Evolutionary conservation across 495 filamentous ascomycete genomes (phyloP), one percentile per base, ranked within the genome.

Genomic region (Chaetomium cochliodes): DNA sequence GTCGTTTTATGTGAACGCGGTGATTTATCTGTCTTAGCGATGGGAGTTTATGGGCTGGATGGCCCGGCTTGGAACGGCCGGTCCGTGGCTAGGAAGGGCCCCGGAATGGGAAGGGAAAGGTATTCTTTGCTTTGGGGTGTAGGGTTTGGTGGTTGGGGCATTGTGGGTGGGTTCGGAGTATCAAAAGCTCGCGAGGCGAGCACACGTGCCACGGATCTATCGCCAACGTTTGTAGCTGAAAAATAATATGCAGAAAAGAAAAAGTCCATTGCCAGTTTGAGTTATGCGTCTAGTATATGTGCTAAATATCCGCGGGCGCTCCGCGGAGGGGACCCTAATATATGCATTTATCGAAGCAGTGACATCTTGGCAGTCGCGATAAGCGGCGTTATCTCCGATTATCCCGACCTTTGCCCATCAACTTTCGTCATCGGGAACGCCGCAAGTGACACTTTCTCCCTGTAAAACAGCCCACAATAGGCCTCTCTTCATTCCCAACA

Each of bases 371-470:
- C 26, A 8, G 37, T 53, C 8, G 49, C 60, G 60, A 62, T 62
- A 62, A 62, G 47, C 8, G 3, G 11, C 16, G 28, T 44, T 54
- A 54, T 47, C 60, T 57, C 61, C 53, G 42, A 50, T 42, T 47
- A 49, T 25, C n/a, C 41, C 52, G 41, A 37, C 25, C 22, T 23
- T 37, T 23, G 53, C 23, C 13, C 50, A 28, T 16, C 42, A 57
- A n/a, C 52, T 63, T 63, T 63, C 61, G 61, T 63, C 61, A 63
- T 63, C 25, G 52, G 12, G 15, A 53, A 53, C 3, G 15, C 44
- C 49, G 22, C 22, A 23, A 52, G 49, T 23, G 22, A 20, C n/a
- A 3, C 12, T n/a, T 52, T 26, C 22, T 28, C 37, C 30, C 18
- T 5, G n/a, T 30, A n/a, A 9, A 39, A 28, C 13, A 41, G 22